A percentile compares a stretch with the other conserved stretches of the same genome.
These are phyloP conservation scores for Fusarium sp. DNA, from an alignment of 2,329 filamentous ascomycete species.

Conservation along the genomic window DNA sequence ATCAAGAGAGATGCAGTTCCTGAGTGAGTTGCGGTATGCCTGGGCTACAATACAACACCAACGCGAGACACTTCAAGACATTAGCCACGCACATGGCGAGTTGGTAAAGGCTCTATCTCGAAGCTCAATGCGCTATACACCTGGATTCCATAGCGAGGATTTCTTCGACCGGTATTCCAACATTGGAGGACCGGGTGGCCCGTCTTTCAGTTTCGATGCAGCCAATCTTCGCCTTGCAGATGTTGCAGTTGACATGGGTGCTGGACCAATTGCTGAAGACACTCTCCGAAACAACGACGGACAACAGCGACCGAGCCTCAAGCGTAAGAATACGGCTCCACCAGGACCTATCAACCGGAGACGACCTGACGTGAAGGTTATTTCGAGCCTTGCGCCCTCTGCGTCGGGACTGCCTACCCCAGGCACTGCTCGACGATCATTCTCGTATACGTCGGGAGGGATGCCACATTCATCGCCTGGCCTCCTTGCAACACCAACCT, in stretches of 20 bases:
- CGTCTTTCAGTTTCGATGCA: constrained; percentile 73
- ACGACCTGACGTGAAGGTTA: constrained; percentile 51
- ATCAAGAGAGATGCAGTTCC: constrained; percentile 80
- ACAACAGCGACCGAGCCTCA: constrained; percentile 53
- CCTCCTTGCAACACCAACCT: constrained; percentile 52
- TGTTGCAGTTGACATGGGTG: constrained; percentile 67
- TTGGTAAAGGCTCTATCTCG: constrained; percentile 77
- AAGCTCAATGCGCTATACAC: constrained; percentile 74
- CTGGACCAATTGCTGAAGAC: constrained; percentile 65
- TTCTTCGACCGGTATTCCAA: constrained; percentile 84
- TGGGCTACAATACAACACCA: constrained; percentile 86
- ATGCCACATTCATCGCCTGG: constrained; percentile 52
- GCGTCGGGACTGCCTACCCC: constrained; percentile 44
- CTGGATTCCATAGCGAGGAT: constrained; percentile 85
- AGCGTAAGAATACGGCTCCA: constrained; percentile 59
- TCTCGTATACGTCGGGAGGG: constrained; percentile 46
- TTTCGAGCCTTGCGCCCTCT: constrained; percentile 43
- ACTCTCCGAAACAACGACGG: constrained; percentile 49
- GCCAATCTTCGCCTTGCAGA: constrained; percentile 78
- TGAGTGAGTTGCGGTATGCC: constrained; percentile 76
- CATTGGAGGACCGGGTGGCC: constrained; percentile 65
- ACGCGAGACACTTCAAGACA: constrained; percentile 77
- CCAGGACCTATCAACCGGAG: constrained; percentile 50
- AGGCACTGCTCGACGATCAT: constrained; percentile 50
- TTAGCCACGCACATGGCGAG: constrained; percentile 82